phyloP scores from a whole-genome alignment of 73 alveolate genomes.

The Paramecium octaurelia region DNA sequence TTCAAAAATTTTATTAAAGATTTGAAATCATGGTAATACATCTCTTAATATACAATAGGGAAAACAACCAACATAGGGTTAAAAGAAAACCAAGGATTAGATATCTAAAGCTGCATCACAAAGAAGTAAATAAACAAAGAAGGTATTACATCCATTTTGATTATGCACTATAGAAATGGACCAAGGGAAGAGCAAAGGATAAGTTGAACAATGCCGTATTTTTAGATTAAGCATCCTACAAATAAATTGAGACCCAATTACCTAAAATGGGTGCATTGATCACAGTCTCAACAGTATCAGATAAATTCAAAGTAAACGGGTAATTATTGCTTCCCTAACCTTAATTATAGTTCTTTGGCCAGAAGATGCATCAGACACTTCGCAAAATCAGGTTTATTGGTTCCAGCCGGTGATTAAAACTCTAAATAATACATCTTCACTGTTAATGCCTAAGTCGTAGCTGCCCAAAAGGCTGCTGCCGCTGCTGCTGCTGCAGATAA shows the following conservation, averaged over 20 bases:
- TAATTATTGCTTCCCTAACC: background rate
- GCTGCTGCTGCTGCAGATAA: slow-evolving; percentile 38
- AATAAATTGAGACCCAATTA: slow-evolving; percentile 21
- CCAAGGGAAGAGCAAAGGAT: slow-evolving; percentile 66
- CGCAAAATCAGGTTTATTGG: background rate
- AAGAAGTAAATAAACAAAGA: slow-evolving; percentile 36
- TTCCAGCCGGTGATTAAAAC: slow-evolving; percentile 19
- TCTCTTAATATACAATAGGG: background rate
- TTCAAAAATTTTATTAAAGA: slow-evolving; percentile 6
- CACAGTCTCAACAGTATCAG: slow-evolving; percentile 54
- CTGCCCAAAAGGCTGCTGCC: slow-evolving; percentile 31
- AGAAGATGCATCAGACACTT: slow-evolving; percentile 20
- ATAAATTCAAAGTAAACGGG: slow-evolving; percentile 63
- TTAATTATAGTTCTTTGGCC: slow-evolving; percentile 2
- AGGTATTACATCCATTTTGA: background rate
- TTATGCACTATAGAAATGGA: slow-evolving; percentile 55
- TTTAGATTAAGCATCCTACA: slow-evolving; percentile 8
- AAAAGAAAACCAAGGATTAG: slow-evolving; percentile 30
- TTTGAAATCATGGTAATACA: slow-evolving; percentile 13
- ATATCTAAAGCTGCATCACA: slow-evolving; percentile 26
- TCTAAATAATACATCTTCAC: slow-evolving; percentile 30
- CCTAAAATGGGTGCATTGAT: slow-evolving; percentile 54
- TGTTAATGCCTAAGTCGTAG: background rate
- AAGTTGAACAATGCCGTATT: slow-evolving; percentile 62
- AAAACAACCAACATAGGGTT: slow-evolving; percentile 36